These are phyloP conservation scores for Zygotorulaspora sp. DNA, from an alignment of 805 yeast species.

Conservation along the genomic window DNA sequence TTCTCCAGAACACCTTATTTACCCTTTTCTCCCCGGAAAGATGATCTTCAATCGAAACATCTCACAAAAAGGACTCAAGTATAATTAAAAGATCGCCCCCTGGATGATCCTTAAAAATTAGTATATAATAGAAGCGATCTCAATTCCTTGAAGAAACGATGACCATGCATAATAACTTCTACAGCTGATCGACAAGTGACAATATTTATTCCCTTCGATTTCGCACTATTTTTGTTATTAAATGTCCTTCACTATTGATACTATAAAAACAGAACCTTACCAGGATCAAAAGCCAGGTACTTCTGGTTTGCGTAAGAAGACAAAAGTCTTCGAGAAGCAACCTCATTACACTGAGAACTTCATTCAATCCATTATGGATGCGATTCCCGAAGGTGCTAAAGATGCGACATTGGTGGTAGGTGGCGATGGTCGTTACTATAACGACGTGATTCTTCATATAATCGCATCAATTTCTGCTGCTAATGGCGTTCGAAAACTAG, in stretches of 20 bases:
- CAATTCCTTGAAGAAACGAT: too few species aligned
- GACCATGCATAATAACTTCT: too few species aligned
- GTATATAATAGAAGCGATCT: too few species aligned
- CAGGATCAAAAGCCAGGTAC: constrained; percentile 97
- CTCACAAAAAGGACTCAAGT: too few species aligned
- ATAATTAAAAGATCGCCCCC: too few species aligned
- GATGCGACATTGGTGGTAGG: constrained; percentile 83
- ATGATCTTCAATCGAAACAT: too few species aligned
- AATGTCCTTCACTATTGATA: constrained; percentile 27
- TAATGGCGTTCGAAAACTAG: constrained; percentile 79
- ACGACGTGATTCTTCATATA: constrained; percentile 71
- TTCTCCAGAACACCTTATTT: too few species aligned
- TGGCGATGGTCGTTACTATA: constrained; percentile 95
- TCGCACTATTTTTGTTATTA: background rate
- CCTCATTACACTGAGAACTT: constrained; percentile 87
- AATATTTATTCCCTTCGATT: too few species aligned
- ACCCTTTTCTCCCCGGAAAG: too few species aligned
- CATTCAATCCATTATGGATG: constrained; percentile 75
- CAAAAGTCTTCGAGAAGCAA: constrained; percentile 68
- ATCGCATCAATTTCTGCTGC: constrained; percentile 85
- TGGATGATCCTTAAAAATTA: too few species aligned
- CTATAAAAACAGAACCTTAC: constrained; percentile 66
- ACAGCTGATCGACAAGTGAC: too few species aligned
- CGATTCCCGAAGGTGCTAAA: constrained; percentile 85
- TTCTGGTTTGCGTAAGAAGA: constrained; percentile 92